phyloP scores from a whole-genome alignment of 176 grass and related monocot species.

The Melocanna baccifera region DNA sequence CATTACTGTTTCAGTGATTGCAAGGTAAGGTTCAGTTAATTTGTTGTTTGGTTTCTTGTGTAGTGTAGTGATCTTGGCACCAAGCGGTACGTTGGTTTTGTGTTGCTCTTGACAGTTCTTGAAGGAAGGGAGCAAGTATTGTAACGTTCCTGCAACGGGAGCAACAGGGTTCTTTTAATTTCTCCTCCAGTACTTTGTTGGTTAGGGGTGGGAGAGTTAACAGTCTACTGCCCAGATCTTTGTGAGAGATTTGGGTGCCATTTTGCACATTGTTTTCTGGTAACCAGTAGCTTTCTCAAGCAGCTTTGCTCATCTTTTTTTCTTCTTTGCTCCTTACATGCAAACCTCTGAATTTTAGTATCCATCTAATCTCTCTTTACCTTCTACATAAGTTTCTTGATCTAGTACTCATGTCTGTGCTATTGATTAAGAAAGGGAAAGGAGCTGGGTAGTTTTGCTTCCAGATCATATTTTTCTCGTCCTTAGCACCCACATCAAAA shows the following conservation, averaged over 20 bases:
- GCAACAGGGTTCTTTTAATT: not conserved
- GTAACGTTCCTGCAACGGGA: conserved; percentile 13
- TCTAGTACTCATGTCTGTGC: not conserved
- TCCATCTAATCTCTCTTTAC: not conserved
- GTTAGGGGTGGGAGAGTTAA: not conserved
- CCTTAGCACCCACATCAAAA: not conserved
- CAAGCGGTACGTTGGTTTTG: not conserved
- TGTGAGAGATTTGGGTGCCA: not conserved
- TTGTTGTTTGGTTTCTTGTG: not conserved
- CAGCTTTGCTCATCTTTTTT: conserved; percentile 10
- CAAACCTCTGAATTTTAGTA: not conserved
- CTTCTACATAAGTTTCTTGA: not conserved
- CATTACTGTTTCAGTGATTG: not conserved
- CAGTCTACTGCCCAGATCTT: not conserved
- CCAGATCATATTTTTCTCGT: not conserved
- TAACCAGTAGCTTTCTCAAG: conserved; percentile 2
- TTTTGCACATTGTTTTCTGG: not conserved
- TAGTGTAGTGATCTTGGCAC: not conserved
- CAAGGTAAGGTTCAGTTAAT: conserved; percentile 25
- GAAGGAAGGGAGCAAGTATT: conserved; percentile 2
- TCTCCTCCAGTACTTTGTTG: not conserved
- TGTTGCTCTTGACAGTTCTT: not conserved
- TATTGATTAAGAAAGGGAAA: not conserved
- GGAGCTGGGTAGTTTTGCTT: not conserved
- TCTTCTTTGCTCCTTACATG: not conserved